Conservation (phyloP, 148 eudicot genomes). For the Spergularia bocconei region DNA sequence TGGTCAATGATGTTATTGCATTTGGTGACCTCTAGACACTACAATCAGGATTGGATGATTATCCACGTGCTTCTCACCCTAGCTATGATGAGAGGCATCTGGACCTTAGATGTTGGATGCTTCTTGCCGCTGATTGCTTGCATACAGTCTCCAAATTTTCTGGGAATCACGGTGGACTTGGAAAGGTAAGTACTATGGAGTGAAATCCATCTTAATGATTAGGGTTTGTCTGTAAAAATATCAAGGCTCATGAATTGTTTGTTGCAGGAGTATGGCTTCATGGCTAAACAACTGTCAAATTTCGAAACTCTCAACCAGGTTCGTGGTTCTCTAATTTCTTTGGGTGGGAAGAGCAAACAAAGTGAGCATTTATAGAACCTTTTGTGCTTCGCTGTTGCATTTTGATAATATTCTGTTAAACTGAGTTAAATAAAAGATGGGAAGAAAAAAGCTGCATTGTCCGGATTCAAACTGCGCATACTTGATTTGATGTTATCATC, state of each 20-base stretch:
- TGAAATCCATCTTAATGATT: background rate
- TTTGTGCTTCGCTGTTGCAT: too few relatives aligned
- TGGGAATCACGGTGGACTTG: constrained; percentile 35
- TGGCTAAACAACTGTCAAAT: constrained; percentile 68
- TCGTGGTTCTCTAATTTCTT: constrained; percentile 14
- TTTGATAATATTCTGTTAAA: too few relatives aligned
- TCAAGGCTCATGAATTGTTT: constrained; percentile 19
- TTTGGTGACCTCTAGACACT: constrained; percentile 52
- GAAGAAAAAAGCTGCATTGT: too few relatives aligned
- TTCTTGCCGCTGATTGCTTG: constrained; percentile 91
- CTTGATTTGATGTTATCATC: background rate
- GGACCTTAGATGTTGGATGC: constrained; percentile 99
- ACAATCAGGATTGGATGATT: constrained; percentile 95
- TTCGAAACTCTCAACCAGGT: constrained; percentile 86
- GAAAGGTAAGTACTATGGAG: constrained; percentile 43
- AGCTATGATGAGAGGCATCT: constrained; percentile 89
- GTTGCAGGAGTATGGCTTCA: constrained; percentile 66
- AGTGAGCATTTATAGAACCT: too few relatives aligned
- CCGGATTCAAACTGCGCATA: too few relatives aligned
- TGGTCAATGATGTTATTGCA: background rate
- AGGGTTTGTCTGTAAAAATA: constrained; percentile 16
- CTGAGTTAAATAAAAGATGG: too few relatives aligned
- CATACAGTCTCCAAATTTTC: constrained; percentile 61
- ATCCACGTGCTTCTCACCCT: constrained; percentile 99
- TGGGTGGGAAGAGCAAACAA: background rate